phyloP scores from a whole-genome alignment of 306 rosid genomes.

The Luffa acutangula region DNA sequence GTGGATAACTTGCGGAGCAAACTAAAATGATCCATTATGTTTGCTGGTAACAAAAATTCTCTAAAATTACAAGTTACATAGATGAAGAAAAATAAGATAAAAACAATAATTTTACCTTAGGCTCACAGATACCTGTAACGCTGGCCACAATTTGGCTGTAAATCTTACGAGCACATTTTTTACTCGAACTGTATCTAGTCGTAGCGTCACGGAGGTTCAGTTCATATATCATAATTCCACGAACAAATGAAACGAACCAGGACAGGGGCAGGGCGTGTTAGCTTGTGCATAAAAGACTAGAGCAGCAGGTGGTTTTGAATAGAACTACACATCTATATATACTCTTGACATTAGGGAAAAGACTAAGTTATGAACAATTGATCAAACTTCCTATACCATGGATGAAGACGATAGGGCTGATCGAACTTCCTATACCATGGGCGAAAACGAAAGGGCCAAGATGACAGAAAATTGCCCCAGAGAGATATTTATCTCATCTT shows the following conservation, averaged over 20 bases:
- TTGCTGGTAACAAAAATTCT: background rate
- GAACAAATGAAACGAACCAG: background rate
- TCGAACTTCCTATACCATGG: conserved; percentile 27
- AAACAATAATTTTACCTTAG: background rate
- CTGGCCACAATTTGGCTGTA: background rate
- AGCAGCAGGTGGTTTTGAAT: conserved; percentile 12
- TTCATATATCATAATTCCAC: background rate
- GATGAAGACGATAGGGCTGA: background rate
- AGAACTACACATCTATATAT: conserved; percentile 15
- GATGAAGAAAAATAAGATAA: background rate
- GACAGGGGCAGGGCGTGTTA: background rate
- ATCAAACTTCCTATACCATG: conserved; percentile 31
- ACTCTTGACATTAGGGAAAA: conserved; percentile 4
- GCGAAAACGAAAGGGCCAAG: background rate
- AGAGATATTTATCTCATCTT: background rate
- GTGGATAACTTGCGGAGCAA: background rate
- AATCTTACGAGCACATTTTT: background rate
- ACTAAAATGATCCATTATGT: background rate
- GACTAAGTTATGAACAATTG: conserved; percentile 52
- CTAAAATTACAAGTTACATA: conserved; percentile 2
- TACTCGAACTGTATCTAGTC: background rate
- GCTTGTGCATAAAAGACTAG: conserved; percentile 14
- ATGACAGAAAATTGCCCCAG: background rate
- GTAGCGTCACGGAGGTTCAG: background rate
- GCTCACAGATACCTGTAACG: background rate